Evolutionary conservation across 2,329 filamentous ascomycete species (phyloP), one percentile per base, ranked within the genome.

Genomic region (Aspergillus sp.): DNA sequence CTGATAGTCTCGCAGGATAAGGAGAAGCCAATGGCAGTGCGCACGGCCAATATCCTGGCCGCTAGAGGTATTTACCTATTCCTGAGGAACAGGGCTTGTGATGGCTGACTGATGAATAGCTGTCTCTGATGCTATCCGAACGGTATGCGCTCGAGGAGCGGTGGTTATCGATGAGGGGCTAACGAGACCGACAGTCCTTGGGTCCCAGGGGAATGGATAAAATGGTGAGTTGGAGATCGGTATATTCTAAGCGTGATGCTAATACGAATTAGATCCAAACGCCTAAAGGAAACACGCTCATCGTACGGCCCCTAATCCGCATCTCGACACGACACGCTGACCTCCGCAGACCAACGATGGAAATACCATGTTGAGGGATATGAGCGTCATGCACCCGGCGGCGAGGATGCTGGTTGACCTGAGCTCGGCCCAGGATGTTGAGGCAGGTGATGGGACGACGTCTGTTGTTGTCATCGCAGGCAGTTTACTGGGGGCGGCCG

Each of bases 371-470:
- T 69, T 98, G 57, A 93, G 84, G 69, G 89, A 89, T 71, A 96
- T 98, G 91, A 83, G 85, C 45, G 91, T 98, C 47, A 86, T 98
- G 82, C 91, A 98, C 60, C 91, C 91, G n/a, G 93, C 93, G 30
- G 91, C 91, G 32, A 95, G 94, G 70, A 98, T 98, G 91, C 74
- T 98, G 48, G 91, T 98, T 54, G 88, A 98, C 63, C 75, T 98
- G 42, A 93, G 89, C 52, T 85, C 91, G 47, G 91, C 91, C 45
- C 91, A 98, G 63, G 91, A 98, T 69, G 86, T 98, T 40, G 91
- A 98, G 64, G 91, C 91, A 43, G 91, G 91, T 67, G 91, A 98
- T 61, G 93, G 91, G 53, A 98, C 91, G 35, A 98, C 91, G 22
- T 96, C 89, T 3, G 91, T 98, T 15, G 91, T 98, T 17, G 91